phyloP scores from a whole-genome alignment of 371 early-diverging fungal genomes.

The Lichtheimia ornata region DNA sequence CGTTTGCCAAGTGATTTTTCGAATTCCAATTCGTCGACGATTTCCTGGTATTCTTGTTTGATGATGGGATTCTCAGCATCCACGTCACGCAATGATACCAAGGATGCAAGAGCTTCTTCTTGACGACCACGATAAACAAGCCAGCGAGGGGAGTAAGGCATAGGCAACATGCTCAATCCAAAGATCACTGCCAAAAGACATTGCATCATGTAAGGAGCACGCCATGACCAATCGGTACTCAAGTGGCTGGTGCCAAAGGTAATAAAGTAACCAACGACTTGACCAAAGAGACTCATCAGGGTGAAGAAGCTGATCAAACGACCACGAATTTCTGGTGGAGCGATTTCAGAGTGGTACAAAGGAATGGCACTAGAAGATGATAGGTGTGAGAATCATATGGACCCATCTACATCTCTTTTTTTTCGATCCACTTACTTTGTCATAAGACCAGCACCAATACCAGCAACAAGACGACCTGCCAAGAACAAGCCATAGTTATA shows the following conservation, averaged over 20 bases:
- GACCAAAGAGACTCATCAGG: constrained; percentile 37
- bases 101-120: constrained; percentile 48
- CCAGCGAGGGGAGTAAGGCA: constrained; percentile 65
- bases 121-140: constrained; percentile 47
- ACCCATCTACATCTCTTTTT: background rate
- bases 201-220: constrained; percentile 40
- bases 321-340: constrained; percentile 71
- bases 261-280: constrained; percentile 48
- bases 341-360: constrained; percentile 58
- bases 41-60: constrained; percentile 29
- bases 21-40: constrained; percentile 37
- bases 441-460: constrained; percentile 48
- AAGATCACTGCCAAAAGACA: constrained; percentile 24
- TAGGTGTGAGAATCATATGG: too few relatives aligned
- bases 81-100: constrained; percentile 46
- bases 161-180: constrained; percentile 13
- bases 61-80: constrained; percentile 42
- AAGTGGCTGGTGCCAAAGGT: constrained; percentile 50
- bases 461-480: constrained; percentile 42
- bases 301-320: constrained; percentile 46
- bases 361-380: constrained; percentile 13
- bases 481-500: constrained; percentile 39
- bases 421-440: constrained; percentile 15
- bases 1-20: constrained; percentile 44
- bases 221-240: constrained; percentile 41